Conservation (phyloP, 1,139 yeast genomes). For the Diutina catenulata region DNA sequence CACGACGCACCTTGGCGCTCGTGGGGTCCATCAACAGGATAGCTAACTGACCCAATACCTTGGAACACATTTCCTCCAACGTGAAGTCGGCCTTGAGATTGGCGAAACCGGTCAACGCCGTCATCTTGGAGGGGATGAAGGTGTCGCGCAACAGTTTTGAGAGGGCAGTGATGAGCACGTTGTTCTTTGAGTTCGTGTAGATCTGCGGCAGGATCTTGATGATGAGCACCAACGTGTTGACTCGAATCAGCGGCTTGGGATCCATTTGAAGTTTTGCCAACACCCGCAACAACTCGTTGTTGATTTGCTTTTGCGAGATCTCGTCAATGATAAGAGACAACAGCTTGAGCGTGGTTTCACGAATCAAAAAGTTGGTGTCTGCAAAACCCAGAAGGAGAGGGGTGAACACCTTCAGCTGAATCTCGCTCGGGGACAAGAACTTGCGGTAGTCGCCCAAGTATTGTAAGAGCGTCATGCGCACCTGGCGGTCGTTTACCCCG, state of each 20-base stretch:
- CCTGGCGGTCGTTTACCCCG: slow-evolving; percentile 59
- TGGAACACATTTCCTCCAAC: slow-evolving; percentile 68
- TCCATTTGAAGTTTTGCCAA: slow-evolving; percentile 87
- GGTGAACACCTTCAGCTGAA: slow-evolving; percentile 61
- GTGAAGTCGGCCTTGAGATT: slow-evolving; percentile 54
- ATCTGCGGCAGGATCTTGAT: slow-evolving; percentile 59
- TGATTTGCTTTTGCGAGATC: slow-evolving; percentile 69
- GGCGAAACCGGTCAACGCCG: slow-evolving; percentile 67
- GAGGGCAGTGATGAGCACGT: slow-evolving; percentile 79
- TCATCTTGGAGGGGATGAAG: slow-evolving; percentile 63
- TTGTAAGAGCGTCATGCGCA: slow-evolving; percentile 58
- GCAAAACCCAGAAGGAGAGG: slow-evolving; percentile 67
- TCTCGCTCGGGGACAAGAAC: slow-evolving; percentile 43
- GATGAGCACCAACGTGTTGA: slow-evolving; percentile 71
- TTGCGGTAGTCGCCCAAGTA: slow-evolving; percentile 46
- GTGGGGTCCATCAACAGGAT: slow-evolving; percentile 72
- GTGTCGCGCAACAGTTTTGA: slow-evolving; percentile 76
- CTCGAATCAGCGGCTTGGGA: slow-evolving; percentile 70
- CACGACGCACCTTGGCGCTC: slow-evolving; percentile 49
- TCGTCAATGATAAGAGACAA: slow-evolving; percentile 53
- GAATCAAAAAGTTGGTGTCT: slow-evolving; percentile 69
- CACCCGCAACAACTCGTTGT: slow-evolving; percentile 71
- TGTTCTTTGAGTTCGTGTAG: slow-evolving; percentile 46
- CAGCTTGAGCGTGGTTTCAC: slow-evolving; percentile 73
- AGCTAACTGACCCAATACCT: slow-evolving; percentile 77